Percentiles rank a stretch among this genome's conserved stretches.
Evolutionary conservation across 2,329 filamentous ascomycete genomes (phyloP).

Genomic region (Ascochyta clinopodiicola): DNA sequence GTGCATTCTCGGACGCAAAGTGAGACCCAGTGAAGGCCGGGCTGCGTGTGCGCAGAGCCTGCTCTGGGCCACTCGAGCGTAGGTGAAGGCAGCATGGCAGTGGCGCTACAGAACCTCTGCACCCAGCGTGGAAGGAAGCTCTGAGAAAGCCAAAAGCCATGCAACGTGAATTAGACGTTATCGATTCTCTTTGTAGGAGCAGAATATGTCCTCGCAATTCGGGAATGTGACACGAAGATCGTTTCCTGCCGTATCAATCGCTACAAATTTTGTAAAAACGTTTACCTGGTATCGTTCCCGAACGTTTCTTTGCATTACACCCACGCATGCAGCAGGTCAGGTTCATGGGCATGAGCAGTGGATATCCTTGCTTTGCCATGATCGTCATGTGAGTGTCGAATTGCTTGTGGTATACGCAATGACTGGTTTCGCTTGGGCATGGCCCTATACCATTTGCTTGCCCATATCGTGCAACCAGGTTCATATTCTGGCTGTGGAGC

Average conservation of each 20-base stretch:
- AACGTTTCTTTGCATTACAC: too few species aligned
- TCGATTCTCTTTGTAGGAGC: too few species aligned
- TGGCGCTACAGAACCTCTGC: neutral
- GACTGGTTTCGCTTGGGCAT: neutral
- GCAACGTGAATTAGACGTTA: too few species aligned
- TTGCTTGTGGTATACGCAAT: neutral
- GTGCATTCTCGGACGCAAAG: neutral
- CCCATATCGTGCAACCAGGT: neutral
- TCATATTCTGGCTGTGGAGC: too few species aligned
- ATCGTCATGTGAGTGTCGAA: too few species aligned
- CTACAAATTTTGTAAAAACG: too few species aligned
- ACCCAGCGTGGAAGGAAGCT: too few species aligned
- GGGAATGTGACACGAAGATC: too few species aligned
- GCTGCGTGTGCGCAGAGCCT: neutral
- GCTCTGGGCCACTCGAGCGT: neutral
- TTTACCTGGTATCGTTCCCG: too few species aligned
- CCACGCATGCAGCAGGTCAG: neutral
- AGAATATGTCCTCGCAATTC: too few species aligned
- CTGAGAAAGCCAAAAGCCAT: too few species aligned
- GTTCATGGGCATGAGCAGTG: neutral
- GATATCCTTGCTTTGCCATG: neutral
- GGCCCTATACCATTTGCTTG: too few species aligned
- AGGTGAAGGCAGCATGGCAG: conserved; percentile 1
- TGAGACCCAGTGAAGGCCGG: neutral
- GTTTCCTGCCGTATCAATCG: neutral